Conservation (phyloP, 108 stramenopile genomes). For the Skeletonema costatum region DNA sequence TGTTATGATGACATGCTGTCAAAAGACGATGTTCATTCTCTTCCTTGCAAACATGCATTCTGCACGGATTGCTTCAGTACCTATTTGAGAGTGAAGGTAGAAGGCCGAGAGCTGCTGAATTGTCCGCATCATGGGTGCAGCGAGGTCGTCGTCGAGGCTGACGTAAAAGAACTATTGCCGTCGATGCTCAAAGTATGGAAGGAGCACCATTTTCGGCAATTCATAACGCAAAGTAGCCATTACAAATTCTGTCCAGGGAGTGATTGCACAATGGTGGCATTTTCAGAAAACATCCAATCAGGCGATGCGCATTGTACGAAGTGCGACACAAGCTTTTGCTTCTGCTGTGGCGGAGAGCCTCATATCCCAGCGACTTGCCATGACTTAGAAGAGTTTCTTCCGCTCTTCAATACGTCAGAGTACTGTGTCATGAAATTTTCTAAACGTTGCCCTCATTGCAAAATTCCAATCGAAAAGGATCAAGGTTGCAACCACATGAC, state of each 20-base stretch:
- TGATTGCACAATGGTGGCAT: background rate
- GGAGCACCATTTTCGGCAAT: background rate
- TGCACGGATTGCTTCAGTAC: background rate
- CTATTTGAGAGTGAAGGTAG: background rate
- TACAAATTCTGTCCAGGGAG: background rate
- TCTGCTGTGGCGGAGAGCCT: background rate
- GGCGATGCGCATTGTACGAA: background rate
- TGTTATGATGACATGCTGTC: background rate
- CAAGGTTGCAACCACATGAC: constrained; percentile 61
- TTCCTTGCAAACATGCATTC: background rate
- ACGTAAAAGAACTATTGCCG: background rate
- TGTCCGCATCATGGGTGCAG: background rate
- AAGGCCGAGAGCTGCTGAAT: background rate
- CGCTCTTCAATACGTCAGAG: background rate
- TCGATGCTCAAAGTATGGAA: background rate
- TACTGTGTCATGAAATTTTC: background rate
- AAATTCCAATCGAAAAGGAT: constrained; percentile 46
- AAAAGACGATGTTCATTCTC: background rate
- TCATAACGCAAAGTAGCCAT: background rate
- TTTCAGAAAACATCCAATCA: background rate
- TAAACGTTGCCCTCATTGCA: background rate
- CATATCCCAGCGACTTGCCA: background rate
- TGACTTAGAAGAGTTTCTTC: background rate
- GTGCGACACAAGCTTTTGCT: background rate
- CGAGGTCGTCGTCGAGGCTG: background rate